phyloP scores from a whole-genome alignment of 257 asterid genomes.

The Scutellaria baicalensis region DNA sequence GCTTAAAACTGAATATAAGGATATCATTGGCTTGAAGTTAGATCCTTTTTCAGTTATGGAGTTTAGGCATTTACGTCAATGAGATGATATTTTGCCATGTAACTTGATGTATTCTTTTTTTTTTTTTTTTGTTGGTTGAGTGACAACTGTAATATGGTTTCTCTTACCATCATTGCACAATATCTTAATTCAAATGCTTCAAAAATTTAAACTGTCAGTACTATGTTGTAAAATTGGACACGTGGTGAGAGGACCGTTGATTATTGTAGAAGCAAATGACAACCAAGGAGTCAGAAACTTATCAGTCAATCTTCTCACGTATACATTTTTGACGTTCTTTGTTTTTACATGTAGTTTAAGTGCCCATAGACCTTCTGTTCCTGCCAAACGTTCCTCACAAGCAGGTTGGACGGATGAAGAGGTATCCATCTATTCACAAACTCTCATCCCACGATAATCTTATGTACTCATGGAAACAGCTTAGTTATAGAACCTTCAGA shows the following conservation, averaged over 20 bases:
- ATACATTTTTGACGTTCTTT: background rate
- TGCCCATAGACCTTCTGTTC: slow-evolving; percentile 27
- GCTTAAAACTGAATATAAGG: background rate
- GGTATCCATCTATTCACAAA: slow-evolving; percentile 30
- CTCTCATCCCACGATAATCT: background rate
- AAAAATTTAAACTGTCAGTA: background rate
- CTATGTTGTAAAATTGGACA: background rate
- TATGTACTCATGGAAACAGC: background rate
- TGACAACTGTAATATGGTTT: background rate
- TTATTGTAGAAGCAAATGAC: background rate
- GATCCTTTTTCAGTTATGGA: background rate
- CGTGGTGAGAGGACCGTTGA: background rate
- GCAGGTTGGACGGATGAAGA: slow-evolving; percentile 93
- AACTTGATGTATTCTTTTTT: background rate
- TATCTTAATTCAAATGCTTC: background rate
- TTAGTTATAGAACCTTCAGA: background rate
- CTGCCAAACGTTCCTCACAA: slow-evolving; percentile 65
- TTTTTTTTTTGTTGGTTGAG: background rate
- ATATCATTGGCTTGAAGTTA: background rate
- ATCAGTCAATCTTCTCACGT: background rate
- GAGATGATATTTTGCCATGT: background rate
- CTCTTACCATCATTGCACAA: background rate
- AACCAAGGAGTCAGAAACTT: background rate
- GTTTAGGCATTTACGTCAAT: background rate
- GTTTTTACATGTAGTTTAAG: slow-evolving; percentile 25